phyloP scores from a whole-genome alignment of 1,139 yeast species.

The Lodderomyces parapsilosis region DNA sequence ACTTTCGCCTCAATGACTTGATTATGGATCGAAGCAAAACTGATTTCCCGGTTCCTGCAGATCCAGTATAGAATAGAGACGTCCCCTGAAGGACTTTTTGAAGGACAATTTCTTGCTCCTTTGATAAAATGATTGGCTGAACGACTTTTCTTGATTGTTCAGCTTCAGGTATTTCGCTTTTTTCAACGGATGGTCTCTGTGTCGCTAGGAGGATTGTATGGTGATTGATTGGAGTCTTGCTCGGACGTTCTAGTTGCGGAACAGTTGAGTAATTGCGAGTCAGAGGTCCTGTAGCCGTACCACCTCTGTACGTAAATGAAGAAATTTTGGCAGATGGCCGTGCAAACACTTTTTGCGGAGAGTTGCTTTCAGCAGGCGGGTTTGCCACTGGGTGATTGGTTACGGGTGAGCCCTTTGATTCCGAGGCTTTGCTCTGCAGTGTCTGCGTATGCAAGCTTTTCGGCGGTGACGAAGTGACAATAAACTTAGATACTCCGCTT shows the following conservation, averaged over 20 bases:
- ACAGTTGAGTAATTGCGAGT: conserved; percentile 6
- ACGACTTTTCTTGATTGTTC: conserved; percentile 22
- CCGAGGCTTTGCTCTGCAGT: conserved; percentile 3
- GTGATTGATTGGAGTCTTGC: conserved; percentile 3
- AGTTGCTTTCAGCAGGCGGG: neutral
- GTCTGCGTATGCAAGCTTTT: neutral
- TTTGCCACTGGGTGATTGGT: neutral
- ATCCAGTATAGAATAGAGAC: conserved; percentile 83
- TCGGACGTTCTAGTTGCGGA: conserved; percentile 6
- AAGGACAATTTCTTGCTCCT: conserved; percentile 42
- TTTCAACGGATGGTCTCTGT: conserved; percentile 14
- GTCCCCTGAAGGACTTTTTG: conserved; percentile 40
- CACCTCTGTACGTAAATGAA: neutral
- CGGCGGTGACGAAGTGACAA: conserved; percentile 8
- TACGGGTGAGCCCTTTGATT: neutral
- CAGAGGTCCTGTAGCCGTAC: conserved; percentile 1
- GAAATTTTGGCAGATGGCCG: neutral
- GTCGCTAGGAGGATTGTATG: conserved; percentile 18
- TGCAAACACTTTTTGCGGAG: neutral
- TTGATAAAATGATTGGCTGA: conserved; percentile 37
- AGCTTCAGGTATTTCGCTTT: conserved; percentile 1
- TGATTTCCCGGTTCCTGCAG: conserved; percentile 96
- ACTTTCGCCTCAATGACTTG: conserved; percentile 47
- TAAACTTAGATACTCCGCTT: conserved; percentile 6
- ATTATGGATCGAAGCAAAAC: conserved; percentile 72